phyloP scores from a whole-genome alignment of 2,329 filamentous ascomycete genomes.

The Hypomyces rosellus region DNA sequence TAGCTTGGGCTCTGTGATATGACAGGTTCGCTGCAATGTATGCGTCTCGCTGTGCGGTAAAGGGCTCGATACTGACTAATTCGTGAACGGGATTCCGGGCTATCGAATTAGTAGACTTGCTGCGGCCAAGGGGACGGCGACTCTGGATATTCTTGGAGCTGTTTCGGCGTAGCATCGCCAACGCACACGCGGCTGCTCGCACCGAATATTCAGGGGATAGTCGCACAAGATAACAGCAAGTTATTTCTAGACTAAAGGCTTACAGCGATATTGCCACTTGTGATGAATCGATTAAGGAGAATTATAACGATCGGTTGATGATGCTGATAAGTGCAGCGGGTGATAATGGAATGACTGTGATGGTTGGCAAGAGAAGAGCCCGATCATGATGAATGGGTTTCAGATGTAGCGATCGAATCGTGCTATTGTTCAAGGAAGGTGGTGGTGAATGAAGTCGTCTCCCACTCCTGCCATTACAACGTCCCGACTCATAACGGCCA shows the following conservation, averaged over 20 bases:
- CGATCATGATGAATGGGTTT: no score
- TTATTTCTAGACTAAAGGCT: neutral
- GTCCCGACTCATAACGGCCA: no score
- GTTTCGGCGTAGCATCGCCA: slow-evolving; percentile 44
- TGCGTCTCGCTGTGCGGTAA: slow-evolving; percentile 50
- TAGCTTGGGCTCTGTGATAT: slow-evolving; percentile 47
- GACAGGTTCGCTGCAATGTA: slow-evolving; percentile 57
- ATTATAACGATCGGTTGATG: no score
- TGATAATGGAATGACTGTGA: neutral
- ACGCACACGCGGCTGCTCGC: neutral
- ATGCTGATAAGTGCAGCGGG: neutral
- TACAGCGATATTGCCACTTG: neutral
- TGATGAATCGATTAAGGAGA: no score
- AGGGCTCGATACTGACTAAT: slow-evolving; percentile 44
- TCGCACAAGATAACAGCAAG: no score
- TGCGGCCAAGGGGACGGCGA: slow-evolving; percentile 39
- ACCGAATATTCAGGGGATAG: no score
- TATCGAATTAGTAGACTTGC: slow-evolving; percentile 48
- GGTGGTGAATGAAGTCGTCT: no score
- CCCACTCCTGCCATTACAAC: no score
- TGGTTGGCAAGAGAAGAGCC: neutral
- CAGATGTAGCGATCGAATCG: no score
- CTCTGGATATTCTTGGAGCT: slow-evolving; percentile 37
- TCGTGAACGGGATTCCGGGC: slow-evolving; percentile 31
- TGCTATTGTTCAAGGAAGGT: no score